Evolutionary conservation across 306 rosid species (phyloP).

Genomic region (Prunus salicina): DNA sequence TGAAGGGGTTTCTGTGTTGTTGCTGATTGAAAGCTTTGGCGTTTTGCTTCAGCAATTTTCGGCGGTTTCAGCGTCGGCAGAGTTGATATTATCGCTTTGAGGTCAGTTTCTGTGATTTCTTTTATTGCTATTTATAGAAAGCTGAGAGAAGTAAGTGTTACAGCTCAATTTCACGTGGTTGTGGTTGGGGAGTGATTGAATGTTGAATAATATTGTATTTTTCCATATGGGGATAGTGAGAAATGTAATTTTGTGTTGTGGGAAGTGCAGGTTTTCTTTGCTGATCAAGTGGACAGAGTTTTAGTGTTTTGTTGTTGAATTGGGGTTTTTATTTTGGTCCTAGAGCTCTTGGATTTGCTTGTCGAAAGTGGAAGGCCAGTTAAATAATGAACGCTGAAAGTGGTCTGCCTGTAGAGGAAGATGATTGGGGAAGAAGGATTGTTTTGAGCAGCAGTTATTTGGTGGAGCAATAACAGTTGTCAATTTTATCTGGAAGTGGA

Average conservation of each 20-base stretch:
- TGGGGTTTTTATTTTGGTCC: neutral
- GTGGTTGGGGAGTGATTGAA: neutral
- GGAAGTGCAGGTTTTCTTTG: slow-evolving; percentile 3
- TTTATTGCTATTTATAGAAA: neutral
- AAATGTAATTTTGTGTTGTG: slow-evolving; percentile 9
- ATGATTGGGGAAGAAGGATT: slow-evolving; percentile 9
- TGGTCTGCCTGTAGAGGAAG: neutral
- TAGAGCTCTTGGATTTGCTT: neutral
- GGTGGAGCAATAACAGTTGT: slow-evolving; percentile 22
- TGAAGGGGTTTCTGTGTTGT: neutral
- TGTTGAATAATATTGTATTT: neutral
- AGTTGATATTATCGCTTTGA: neutral
- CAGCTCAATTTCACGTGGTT: neutral
- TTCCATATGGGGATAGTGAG: neutral
- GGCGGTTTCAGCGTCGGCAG: neutral
- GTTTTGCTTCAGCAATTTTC: neutral
- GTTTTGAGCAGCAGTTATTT: slow-evolving; percentile 10
- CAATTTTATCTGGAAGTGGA: slow-evolving; percentile 8
- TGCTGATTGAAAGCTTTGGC: slow-evolving; percentile 16
- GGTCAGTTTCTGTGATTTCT: neutral
- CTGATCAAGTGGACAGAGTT: neutral
- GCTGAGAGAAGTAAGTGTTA: neutral
- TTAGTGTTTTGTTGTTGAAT: slow-evolving; percentile 2
- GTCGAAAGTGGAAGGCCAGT: neutral
- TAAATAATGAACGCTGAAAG: neutral